Percentiles rank a stretch among this genome's conserved stretches.
Conservation (phyloP, 1,139 yeast genomes). For the Pichia sp. region DNA sequence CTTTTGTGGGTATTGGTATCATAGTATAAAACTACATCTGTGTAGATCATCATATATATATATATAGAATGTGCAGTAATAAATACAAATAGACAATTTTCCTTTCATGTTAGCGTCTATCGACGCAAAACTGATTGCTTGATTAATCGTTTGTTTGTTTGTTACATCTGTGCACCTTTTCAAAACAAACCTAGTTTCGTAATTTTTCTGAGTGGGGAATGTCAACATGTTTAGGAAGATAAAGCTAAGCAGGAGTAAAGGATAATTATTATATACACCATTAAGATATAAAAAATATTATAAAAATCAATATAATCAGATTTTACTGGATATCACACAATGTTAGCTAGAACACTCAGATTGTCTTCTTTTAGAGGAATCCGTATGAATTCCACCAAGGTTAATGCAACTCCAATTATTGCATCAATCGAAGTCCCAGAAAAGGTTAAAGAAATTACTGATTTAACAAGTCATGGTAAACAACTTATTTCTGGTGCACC, state of each 20-base stretch:
- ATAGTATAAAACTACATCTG: neutral
- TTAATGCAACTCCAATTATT: slow-evolving; percentile 11
- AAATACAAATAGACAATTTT: no score
- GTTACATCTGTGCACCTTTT: no score
- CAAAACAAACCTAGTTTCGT: no score
- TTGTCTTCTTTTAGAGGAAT: slow-evolving; percentile 1
- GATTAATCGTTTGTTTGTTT: no score
- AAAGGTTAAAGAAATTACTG: slow-evolving; percentile 18
- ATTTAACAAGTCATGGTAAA: slow-evolving; percentile 34
- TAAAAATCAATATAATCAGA: neutral
- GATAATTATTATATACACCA: no score
- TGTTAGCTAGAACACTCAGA: slow-evolving; percentile 11
- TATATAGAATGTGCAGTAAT: neutral
- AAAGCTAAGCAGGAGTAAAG: no score
- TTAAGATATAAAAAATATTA: no score
- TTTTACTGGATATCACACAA: neutral
- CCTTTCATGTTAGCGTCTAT: no score
- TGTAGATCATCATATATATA: neutral
- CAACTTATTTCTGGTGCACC: slow-evolving; percentile 83
- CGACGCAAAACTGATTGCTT: no score
- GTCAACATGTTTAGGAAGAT: no score
- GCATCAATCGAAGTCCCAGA: slow-evolving; percentile 17
- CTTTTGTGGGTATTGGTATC: slow-evolving; percentile 67
- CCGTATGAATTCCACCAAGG: slow-evolving; percentile 11
- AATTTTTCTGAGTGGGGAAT: no score